phyloP scores from a whole-genome alignment of 2,329 filamentous ascomycete species.

The Colletotrichum costaricense region DNA sequence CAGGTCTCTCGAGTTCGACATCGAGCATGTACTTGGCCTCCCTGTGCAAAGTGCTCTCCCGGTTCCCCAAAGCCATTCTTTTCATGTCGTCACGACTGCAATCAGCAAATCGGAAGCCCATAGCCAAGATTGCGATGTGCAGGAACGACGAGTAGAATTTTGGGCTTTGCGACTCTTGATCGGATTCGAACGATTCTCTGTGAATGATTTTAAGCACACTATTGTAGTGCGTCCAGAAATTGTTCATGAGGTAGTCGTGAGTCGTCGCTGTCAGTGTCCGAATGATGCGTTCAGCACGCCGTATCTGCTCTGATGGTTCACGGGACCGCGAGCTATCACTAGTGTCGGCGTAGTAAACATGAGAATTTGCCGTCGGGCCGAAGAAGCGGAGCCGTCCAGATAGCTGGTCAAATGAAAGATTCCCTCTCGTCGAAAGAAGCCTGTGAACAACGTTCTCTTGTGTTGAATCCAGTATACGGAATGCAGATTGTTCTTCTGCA shows the following conservation, averaged over 20 bases:
- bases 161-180: constrained; percentile 55
- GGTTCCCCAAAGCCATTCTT: constrained; percentile 55
- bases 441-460: constrained; percentile 61
- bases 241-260: constrained; percentile 62
- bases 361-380: constrained; percentile 64
- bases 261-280: constrained; percentile 56
- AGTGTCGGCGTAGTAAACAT: constrained; percentile 57
- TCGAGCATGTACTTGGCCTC: constrained; percentile 67
- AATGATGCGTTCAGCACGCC: constrained; percentile 60
- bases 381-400: constrained; percentile 63
- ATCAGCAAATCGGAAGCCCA: constrained; percentile 64
- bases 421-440: constrained; percentile 60
- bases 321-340: constrained; percentile 47
- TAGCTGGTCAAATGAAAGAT: constrained; percentile 62
- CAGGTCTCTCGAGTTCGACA: constrained; percentile 62
- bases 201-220: constrained; percentile 60
- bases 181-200: constrained; percentile 59
- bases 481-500: constrained; percentile 45
- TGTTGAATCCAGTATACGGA: constrained; percentile 51
- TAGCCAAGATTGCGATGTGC: constrained; percentile 62
- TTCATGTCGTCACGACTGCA: constrained; percentile 59
- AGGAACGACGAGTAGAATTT: constrained; percentile 64
- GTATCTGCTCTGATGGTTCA: constrained; percentile 55
- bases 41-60: constrained; percentile 63
- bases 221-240: constrained; percentile 65